A percentile compares a stretch with the other conserved stretches of the same genome.
Evolutionary conservation across 371 early-diverging fungal genomes (phyloP).

Genomic region (Cokeromyces recurvatus): DNA sequence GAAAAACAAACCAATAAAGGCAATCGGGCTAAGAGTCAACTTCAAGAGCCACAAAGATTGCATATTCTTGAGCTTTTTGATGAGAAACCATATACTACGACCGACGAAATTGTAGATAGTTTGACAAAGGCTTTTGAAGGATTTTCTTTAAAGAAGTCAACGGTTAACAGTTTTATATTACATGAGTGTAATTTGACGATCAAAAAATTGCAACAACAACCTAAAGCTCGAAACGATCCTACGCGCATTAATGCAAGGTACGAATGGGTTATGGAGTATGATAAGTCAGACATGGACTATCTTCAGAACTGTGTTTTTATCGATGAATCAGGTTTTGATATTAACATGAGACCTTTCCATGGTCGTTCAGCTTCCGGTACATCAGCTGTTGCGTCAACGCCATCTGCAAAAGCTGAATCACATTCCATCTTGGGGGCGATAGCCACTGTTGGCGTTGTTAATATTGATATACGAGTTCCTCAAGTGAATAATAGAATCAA

Average conservation of each 20-base stretch:
- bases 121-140: constrained; percentile 7
- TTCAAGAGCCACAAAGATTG: not conserved
- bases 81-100: not conserved
- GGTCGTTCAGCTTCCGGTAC: constrained; percentile 1
- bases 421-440: constrained; percentile 5
- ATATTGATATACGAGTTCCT: not conserved
- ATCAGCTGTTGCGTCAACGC: not conserved
- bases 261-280: constrained; percentile 3
- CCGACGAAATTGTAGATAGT: constrained; percentile 7
- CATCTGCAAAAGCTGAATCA: constrained; percentile 2
- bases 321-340: constrained; percentile 8
- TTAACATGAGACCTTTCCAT: constrained; percentile 1
- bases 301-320: constrained; percentile 8
- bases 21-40: not conserved
- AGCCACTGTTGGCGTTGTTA: not conserved
- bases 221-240: constrained; percentile 2
- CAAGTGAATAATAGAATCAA: constrained; percentile 2
- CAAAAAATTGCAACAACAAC: not conserved
- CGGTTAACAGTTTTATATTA: constrained; percentile 2
- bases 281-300: constrained; percentile 5
- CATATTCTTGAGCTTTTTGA: constrained; percentile 2
- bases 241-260: constrained; percentile 1
- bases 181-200: constrained; percentile 3
- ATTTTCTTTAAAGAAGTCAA: not conserved
- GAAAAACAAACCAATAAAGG: constrained; percentile 2